Evolutionary conservation across 2,329 filamentous ascomycete species (phyloP).

Genomic region (Botrytis pseudocinerea): DNA sequence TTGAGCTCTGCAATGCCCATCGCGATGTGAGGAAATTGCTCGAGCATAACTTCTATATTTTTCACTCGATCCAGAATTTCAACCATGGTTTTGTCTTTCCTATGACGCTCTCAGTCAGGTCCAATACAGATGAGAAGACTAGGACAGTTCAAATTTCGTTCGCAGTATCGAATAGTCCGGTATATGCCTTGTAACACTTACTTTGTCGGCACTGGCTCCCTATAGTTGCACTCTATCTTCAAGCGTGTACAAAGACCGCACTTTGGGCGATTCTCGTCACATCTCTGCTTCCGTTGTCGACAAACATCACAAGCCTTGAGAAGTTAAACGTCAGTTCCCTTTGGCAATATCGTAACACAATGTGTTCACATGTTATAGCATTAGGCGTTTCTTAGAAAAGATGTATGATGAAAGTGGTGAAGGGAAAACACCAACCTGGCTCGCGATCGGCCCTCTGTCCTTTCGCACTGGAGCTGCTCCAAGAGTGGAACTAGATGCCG

Average conservation of each 20-base stretch:
- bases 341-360: background rate
- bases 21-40: slow-evolving; percentile 40
- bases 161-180: background rate
- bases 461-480: slow-evolving; percentile 1
- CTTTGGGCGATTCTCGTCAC: slow-evolving; percentile 62
- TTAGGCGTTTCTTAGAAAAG: background rate
- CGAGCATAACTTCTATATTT: slow-evolving; percentile 57
- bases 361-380: background rate
- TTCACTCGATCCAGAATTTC: slow-evolving; percentile 60
- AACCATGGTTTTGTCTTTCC: slow-evolving; percentile 63
- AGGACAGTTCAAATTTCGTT: slow-evolving; percentile 11
- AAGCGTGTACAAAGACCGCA: slow-evolving; percentile 60
- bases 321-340: background rate
- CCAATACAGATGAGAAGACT: background rate
- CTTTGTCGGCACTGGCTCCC: slow-evolving; percentile 63
- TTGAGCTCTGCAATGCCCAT: slow-evolving; percentile 26
- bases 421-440: slow-evolving; percentile 1
- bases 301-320: slow-evolving; percentile 59
- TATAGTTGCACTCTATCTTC: slow-evolving; percentile 59
- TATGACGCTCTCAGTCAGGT: slow-evolving; percentile 38
- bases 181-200: slow-evolving; percentile 44
- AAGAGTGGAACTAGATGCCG: slow-evolving; percentile 1
- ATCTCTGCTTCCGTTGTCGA: slow-evolving; percentile 62
- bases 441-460: slow-evolving; percentile 16
- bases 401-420: background rate